Evolutionary conservation across 495 filamentous ascomycete species (phyloP), one percentile per base, ranked within the genome.

Genomic region (Aspergillus incahuasiensis): DNA sequence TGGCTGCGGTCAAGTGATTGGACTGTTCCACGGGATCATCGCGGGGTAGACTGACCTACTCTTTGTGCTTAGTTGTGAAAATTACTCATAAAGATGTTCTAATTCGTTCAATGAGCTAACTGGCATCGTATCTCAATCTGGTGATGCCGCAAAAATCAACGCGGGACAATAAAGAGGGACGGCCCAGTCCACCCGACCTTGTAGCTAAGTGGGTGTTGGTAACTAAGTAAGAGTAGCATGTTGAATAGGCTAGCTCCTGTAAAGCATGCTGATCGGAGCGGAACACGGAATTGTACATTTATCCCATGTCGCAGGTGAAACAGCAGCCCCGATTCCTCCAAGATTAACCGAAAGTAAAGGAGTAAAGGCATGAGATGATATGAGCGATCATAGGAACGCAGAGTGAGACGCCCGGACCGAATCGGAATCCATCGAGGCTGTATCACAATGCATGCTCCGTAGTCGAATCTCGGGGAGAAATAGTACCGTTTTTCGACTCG

Each of bases 1-100:
- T 40, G 38, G 38, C n/a, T 12, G 43, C n/a, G 41, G 59, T 62
- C 59, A 62, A 62, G 59, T 62, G 59, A 62, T 62, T 53, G 22
- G 55, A 8, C 22, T 30, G 42, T 52, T 51, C 59, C 55, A 58
- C 54, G 59, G 55, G 55, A 62, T 60, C 52, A 55, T 49, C 40
- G 39, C 39, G 52, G 57, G 50, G 56, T 59, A 48, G 16, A 47
- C 16, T 28, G 48, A 45, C 16, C 22, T 18, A 18, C 38, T 6
- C 25, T 28, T 28, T 18, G 15, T 20, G 12, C 34, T 38, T 38
- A 5, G 28, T 30, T 30, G 9, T 5, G 32, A 35, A 12, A n/a
- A 40, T 40, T 40, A 40, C 38, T 40, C 38, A 40, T 40, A 43
- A 28, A 43, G 15, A 20, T 25, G 19, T 35, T 12, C 32, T 35